Conservation (phyloP, 805 yeast genomes). For the Myxozyma geophila region DNA sequence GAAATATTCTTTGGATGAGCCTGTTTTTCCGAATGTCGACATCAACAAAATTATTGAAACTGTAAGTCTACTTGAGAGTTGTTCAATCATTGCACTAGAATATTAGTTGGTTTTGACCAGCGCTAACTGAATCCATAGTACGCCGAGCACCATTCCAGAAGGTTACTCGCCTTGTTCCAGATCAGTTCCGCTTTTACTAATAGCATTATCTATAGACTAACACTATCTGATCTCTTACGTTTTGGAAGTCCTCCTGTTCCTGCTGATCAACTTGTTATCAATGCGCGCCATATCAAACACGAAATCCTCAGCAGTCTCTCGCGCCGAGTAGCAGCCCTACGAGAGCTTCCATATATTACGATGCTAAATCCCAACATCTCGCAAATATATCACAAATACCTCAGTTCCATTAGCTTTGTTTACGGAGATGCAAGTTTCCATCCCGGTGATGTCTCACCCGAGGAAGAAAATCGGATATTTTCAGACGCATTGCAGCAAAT, state of each 20-base stretch:
- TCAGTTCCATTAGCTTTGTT: conserved; percentile 53
- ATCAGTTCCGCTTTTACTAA: not conserved
- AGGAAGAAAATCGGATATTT: conserved; percentile 60
- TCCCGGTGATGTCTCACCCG: conserved; percentile 46
- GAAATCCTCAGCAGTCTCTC: conserved; percentile 53
- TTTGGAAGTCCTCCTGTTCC: conserved; percentile 41
- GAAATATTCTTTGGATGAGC: conserved; percentile 26
- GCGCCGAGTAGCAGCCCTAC: conserved; percentile 68
- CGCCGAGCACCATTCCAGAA: not conserved
- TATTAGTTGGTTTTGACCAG: not conserved
- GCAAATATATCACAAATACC: conserved; percentile 71
- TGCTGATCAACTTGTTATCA: conserved; percentile 40
- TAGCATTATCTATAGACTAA: conserved; percentile 2
- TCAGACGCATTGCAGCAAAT: conserved; percentile 60
- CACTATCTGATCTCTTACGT: conserved; percentile 37
- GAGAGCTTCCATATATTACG: conserved; percentile 79
- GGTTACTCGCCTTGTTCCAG: not conserved
- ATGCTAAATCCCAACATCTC: conserved; percentile 87
- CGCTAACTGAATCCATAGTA: not conserved
- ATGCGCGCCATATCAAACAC: conserved; percentile 40
- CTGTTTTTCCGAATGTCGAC: conserved; percentile 17
- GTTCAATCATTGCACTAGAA: not conserved
- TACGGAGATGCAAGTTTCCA: conserved; percentile 52
- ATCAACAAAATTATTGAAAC: conserved; percentile 5
- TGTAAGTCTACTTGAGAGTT: not conserved